Evolutionary conservation across 805 yeast species (phyloP), one percentile per base, ranked within the genome.

Genomic region (Saccharomycopsis amapae): DNA sequence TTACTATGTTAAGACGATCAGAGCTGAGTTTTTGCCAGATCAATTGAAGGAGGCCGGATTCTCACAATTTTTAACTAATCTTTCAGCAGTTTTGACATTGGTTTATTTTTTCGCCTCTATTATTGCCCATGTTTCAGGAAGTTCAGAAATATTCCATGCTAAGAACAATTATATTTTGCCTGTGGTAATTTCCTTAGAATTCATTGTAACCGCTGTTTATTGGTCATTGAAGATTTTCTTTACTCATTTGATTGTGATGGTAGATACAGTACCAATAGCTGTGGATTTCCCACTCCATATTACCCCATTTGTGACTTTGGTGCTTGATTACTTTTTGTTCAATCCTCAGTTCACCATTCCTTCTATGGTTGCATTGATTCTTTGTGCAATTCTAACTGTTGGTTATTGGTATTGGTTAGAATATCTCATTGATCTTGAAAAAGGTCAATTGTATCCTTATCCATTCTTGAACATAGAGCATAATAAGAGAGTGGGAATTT

Each of bases 41-140:
- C 36, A 13, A 7, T 19, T 39, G 6, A 15, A 24, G 30, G 60
- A 63, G 19, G 90, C 79, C 3, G 90, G 90, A 1, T 83, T 76
- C 47, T 72, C 71, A 62, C 90, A 84, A 57, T 84, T 84, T 58
- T 65, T 83, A 42, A 84, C 93, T 3, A 82, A 81, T 57, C 55
- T 81, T n/a, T 73, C 82, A 6, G 67, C 81, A 26, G 56, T 62
- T 1, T 56, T 72, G 15, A 71, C 84, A 2, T 53, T 76, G 7
- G 46, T 70, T 37, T 69, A 72, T 49, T 69, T 67, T 47, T 38
- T 56, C 12, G 10, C 33, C 4, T 38, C 45, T 12, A 25, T 46
- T 5, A 30, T 33, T 15, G 31, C 48, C 36, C 24, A 46, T 26
- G n/a, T 38, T 3, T 9, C 38, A 3, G 22, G 18, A 4, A 46